Conservation (phyloP, 495 filamentous ascomycete genomes). For the Penicillium salamii region DNA sequence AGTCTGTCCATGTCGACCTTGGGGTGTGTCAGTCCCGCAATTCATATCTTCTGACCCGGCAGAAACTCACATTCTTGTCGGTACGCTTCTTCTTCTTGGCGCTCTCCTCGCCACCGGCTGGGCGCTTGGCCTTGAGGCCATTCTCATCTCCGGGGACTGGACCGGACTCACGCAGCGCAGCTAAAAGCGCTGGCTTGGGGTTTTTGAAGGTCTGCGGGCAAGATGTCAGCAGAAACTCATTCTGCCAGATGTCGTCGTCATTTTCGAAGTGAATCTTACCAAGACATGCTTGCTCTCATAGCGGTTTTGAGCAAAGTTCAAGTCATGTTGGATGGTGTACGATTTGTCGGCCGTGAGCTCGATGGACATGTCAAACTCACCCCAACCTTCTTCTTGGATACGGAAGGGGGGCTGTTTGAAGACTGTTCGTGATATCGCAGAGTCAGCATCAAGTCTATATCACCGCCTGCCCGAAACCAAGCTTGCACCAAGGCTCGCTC, state of each 20-base stretch:
- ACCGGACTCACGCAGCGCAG: slow-evolving; percentile 73
- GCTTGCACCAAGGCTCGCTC: not conserved
- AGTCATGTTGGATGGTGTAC: slow-evolving; percentile 75
- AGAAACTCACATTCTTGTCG: slow-evolving; percentile 61
- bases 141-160: slow-evolving; percentile 76
- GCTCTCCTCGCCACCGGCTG: slow-evolving; percentile 52
- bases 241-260: not conserved
- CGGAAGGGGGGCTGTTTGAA: slow-evolving; percentile 83
- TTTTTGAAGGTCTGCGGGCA: slow-evolving; percentile 74
- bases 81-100: slow-evolving; percentile 74
- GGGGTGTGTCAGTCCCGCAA: slow-evolving; percentile 9
- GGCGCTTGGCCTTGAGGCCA: slow-evolving; percentile 51
- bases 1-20: slow-evolving; percentile 92
- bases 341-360: slow-evolving; percentile 80
- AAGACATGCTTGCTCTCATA: slow-evolving; percentile 85
- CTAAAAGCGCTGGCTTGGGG: slow-evolving; percentile 77
- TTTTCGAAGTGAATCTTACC: slow-evolving; percentile 41
- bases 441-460: not conserved
- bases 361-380: slow-evolving; percentile 96
- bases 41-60: not conserved
- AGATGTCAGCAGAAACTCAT: not conserved
- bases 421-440: slow-evolving; percentile 42
- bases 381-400: slow-evolving; percentile 94
- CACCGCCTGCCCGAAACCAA: not conserved
- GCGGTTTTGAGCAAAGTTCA: slow-evolving; percentile 78